Percentiles rank a stretch among this genome's conserved stretches.
These are phyloP conservation scores for Acacia crassicarpa DNA, from an alignment of 306 rosid species.

Conservation along the genomic window DNA sequence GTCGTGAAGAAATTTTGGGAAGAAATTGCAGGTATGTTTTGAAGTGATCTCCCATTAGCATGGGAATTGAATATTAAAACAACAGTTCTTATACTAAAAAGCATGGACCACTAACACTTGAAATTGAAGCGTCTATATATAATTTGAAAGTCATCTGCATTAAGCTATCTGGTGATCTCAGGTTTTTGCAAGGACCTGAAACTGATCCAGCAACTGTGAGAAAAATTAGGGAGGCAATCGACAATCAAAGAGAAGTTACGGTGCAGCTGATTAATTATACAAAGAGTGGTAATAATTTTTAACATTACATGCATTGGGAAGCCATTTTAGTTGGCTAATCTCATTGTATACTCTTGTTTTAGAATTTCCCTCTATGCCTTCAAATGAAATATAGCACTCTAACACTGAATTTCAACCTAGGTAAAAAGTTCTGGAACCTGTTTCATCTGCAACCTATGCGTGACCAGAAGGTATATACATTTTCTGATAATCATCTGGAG, in stretches of 20 bases:
- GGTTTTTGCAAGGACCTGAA: constrained; percentile 98
- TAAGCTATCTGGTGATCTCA: constrained; percentile 39
- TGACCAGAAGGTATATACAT: constrained; percentile 77
- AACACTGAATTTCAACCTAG: constrained; percentile 41
- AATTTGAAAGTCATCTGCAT: constrained; percentile 6
- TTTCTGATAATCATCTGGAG: constrained; percentile 9
- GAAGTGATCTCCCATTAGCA: background rate
- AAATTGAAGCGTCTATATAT: background rate
- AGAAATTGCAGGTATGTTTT: constrained; percentile 87
- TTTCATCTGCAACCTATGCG: constrained; percentile 99
- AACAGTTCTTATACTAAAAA: background rate
- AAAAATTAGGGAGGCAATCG: constrained; percentile 88
- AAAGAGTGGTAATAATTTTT: constrained; percentile 63
- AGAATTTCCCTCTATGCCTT: background rate
- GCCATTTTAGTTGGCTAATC: constrained; percentile 2
- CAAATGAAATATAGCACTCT: constrained; percentile 16
- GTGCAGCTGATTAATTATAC: constrained; percentile 96
- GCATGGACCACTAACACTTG: background rate
- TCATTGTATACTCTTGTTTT: background rate
- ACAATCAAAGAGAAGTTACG: constrained; percentile 87
- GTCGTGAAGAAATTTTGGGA: constrained; percentile 97
- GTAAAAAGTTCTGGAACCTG: constrained; percentile 95
- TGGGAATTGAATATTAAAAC: background rate
- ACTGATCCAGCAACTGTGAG: constrained; percentile 89
- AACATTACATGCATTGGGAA: background rate